phyloP scores from a whole-genome alignment of 768 basidiomycete genomes.

The Naganishia friedmannii region DNA sequence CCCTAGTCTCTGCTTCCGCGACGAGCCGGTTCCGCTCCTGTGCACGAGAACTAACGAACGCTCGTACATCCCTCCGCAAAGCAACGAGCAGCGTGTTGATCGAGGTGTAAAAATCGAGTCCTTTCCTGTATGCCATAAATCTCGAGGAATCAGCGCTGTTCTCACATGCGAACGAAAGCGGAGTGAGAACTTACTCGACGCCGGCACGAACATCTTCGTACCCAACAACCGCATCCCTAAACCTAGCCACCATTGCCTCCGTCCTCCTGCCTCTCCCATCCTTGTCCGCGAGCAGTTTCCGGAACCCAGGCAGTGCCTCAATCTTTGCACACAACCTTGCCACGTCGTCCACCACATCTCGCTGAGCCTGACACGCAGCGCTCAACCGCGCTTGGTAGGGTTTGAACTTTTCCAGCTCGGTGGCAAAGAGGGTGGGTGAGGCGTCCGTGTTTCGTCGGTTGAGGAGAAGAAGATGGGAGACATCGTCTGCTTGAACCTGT shows the following conservation, averaged over 20 bases:
- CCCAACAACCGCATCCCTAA: constrained; percentile 72
- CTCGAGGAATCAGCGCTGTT: constrained; percentile 3
- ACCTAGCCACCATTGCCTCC: constrained; percentile 74
- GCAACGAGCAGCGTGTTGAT: constrained; percentile 64
- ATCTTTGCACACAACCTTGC: constrained; percentile 69
- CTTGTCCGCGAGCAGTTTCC: not conserved
- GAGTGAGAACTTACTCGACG: constrained; percentile 61
- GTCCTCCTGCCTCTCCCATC: constrained; percentile 61
- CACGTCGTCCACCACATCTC: constrained; percentile 70
- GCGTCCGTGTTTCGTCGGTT: constrained; percentile 76
- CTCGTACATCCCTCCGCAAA: constrained; percentile 61
- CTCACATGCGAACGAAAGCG: not conserved
- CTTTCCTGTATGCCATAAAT: constrained; percentile 61
- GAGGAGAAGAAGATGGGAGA: constrained; percentile 86
- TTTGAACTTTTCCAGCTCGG: constrained; percentile 91
- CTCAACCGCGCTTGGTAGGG: constrained; percentile 81
- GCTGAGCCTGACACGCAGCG: constrained; percentile 74
- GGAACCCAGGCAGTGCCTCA: constrained; percentile 67
- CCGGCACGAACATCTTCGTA: constrained; percentile 86
- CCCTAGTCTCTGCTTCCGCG: constrained; percentile 69
- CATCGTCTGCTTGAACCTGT: constrained; percentile 92
- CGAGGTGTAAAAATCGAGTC: constrained; percentile 82
- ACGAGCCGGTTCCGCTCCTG: constrained; percentile 69
- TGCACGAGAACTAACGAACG: constrained; percentile 64
- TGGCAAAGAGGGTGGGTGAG: constrained; percentile 82